Conservation (phyloP, 805 yeast genomes). For the Metschnikowia santaceciliae region DNA sequence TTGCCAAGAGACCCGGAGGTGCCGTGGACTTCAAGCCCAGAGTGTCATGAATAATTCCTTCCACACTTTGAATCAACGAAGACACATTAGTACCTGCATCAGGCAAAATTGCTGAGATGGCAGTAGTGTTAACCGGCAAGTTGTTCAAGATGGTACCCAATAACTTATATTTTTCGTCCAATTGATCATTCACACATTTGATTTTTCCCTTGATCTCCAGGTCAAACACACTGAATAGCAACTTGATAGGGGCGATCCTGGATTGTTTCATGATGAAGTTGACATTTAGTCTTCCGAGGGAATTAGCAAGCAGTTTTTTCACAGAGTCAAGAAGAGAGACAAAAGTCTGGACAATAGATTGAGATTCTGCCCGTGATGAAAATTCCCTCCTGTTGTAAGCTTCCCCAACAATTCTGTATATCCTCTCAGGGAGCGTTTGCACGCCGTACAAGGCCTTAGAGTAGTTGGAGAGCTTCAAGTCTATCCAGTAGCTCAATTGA, state of each 20-base stretch:
- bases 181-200: conserved; percentile 17
- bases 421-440: conserved; percentile 32
- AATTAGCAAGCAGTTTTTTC: background rate
- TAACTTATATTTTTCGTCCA: conserved; percentile 21
- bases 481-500: conserved; percentile 35
- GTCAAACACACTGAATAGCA: conserved; percentile 23
- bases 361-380: background rate
- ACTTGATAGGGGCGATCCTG: conserved; percentile 10
- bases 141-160: conserved; percentile 25
- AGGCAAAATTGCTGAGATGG: conserved; percentile 8
- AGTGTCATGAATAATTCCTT: conserved; percentile 5
- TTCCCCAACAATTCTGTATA: background rate
- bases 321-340: conserved; percentile 6
- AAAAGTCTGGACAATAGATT: background rate
- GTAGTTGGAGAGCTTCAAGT: conserved; percentile 22
- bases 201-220: conserved; percentile 26
- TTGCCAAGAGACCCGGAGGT: conserved; percentile 13
- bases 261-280: conserved; percentile 14
- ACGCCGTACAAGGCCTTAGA: conserved; percentile 30
- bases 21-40: conserved; percentile 3
- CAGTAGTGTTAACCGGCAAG: conserved; percentile 9
- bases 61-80: conserved; percentile 7
- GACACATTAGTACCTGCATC: background rate
- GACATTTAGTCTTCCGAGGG: conserved; percentile 9
- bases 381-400: conserved; percentile 4